Evolutionary conservation across 1,284 basidiomycete species (phyloP).

Genomic region (Leucoagaricus sp.): DNA sequence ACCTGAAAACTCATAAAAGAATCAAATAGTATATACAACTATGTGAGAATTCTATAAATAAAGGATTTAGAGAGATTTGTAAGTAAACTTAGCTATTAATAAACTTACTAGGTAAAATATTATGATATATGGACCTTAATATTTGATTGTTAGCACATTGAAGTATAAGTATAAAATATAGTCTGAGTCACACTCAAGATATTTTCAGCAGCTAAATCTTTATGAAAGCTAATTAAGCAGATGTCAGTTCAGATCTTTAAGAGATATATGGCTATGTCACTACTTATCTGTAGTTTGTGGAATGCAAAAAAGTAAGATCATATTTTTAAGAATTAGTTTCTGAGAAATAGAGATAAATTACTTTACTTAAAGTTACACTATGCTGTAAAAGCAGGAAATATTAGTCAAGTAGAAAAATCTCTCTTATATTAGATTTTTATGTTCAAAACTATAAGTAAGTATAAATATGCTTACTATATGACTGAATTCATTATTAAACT

Average conservation of each 20-base stretch:
- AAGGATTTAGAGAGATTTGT: conserved; percentile 26
- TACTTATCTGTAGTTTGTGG: too few species aligned
- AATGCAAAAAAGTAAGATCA: not conserved
- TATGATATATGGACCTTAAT: conserved; percentile 15
- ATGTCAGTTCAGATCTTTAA: not conserved
- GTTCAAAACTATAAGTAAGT: conserved; percentile 23
- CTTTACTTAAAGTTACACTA: conserved; percentile 29
- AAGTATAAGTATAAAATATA: not conserved
- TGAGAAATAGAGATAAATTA: conserved; percentile 23
- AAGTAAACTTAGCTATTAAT: conserved; percentile 24
- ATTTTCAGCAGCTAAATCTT: not conserved
- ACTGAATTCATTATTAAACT: conserved; percentile 8
- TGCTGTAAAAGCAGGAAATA: conserved; percentile 32
- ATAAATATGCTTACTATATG: conserved; percentile 16
- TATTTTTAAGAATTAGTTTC: conserved; percentile 11
- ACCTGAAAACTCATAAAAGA: conserved; percentile 11
- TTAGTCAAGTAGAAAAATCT: conserved; percentile 30
- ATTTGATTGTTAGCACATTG: not conserved
- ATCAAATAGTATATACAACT: conserved; percentile 18
- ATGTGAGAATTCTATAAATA: conserved; percentile 21
- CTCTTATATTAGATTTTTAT: conserved; percentile 28
- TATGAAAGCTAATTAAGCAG: not conserved
- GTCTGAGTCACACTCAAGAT: not conserved
- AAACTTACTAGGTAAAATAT: conserved; percentile 28
- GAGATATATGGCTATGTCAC: not conserved